Base-by-base conservation (phyloP, 495 filamentous ascomycete genomes). In the Cairneyella variabilis region DNA sequence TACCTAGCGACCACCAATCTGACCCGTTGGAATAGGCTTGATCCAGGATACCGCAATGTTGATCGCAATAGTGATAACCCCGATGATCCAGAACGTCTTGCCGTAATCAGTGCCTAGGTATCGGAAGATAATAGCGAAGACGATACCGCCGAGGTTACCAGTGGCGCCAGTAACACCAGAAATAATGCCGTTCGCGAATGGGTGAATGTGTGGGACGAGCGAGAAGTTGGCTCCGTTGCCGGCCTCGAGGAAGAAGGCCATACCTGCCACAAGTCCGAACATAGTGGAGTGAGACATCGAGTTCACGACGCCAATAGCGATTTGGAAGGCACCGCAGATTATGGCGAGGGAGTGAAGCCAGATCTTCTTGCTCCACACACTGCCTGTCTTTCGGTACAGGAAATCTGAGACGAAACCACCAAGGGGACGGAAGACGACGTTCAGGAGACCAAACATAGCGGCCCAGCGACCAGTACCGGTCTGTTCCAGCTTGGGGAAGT, bases 381-480 rank as follows among this genome's bases (percentile, higher is more conserved):
- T 82, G 49, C 62, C 54, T 2, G 78, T 75, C 20, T 61, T 61
- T 17, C 69, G 72, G 73, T 91, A 95, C 2, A 91, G 62, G n/a
- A 85, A 21, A 56, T 96, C 91, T 2, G 80, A 76, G 11, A 90
- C 54, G 14, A 88, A 75, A 1, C 91, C 91, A 39, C 91, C 91
- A 0, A 81, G 60, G 0, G 91, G 91, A 1, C 91, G 79, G 49
- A 79, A 87, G 49, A 86, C 66, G 28, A 92, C 71, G 67, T 96
- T 95, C 23, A 96, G 71, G 44, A 96, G 83, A 9, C 91, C 91
- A 64, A 95, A 96, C 83, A 95, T 92, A 49, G 91, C 88, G 0
- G 89, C 88, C 84, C 86, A 95, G 58, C 80, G 77, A 2, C 87
- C 82, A 6, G 85, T 81, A 21, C 75, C 68, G 8, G 89, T 91